These are phyloP conservation scores for Isochrysis galbana DNA, from an alignment of 78 protist genomes.

Conservation along the genomic window DNA sequence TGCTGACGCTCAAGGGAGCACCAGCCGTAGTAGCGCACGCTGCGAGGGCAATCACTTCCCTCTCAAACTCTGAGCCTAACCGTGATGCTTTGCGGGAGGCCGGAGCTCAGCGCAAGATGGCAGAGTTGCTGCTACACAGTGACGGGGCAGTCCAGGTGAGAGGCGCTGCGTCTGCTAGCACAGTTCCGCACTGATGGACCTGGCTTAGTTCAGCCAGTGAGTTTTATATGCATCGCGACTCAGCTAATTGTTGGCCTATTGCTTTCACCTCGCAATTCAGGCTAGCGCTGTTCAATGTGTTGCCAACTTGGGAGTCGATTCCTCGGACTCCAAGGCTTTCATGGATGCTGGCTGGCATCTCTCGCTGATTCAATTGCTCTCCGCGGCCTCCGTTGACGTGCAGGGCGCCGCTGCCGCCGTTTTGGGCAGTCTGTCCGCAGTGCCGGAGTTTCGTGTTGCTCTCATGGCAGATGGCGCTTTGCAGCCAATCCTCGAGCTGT, in stretches of 20 bases:
- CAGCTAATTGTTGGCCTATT: too few relatives aligned
- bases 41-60: background rate
- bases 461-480: background rate
- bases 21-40: background rate
- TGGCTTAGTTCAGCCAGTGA: too few relatives aligned
- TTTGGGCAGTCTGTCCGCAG: background rate
- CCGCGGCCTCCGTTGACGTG: background rate
- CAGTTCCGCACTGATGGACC: too few relatives aligned
- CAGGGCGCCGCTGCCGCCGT: conserved; percentile 12
- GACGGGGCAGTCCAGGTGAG: background rate
- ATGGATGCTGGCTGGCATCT: background rate
- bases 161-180: too few relatives aligned
- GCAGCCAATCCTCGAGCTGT: background rate
- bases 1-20: background rate
- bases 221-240: too few relatives aligned
- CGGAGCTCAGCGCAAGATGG: background rate
- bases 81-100: background rate
- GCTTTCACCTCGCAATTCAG: too few relatives aligned
- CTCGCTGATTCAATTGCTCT: background rate
- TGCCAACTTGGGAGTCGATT: background rate
- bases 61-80: background rate
- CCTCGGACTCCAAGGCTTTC: background rate
- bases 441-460: background rate
- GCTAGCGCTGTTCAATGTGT: background rate
- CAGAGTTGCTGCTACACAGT: background rate